Conservation (phyloP, 2,329 filamentous ascomycete species). For the Talaromyces sp. region DNA sequence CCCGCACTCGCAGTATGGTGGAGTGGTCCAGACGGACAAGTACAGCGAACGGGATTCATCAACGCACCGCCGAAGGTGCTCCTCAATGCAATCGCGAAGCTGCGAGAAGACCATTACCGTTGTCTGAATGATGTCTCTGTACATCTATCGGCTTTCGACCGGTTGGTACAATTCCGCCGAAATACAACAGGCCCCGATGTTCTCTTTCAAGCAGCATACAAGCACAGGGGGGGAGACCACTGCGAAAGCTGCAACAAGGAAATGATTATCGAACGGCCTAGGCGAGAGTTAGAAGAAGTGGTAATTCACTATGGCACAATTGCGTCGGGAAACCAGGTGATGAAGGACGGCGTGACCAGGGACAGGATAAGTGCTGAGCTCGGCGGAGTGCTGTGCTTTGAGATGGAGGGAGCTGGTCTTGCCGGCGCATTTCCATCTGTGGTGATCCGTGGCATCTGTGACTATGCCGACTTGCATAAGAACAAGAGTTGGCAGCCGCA, state of each 20-base stretch:
- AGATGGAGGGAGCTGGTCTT: constrained; percentile 31
- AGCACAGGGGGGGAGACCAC: constrained; percentile 1
- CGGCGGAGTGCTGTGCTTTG: constrained; percentile 24
- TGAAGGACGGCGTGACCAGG: constrained; percentile 22
- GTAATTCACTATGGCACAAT: constrained; percentile 25
- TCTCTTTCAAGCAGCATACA: constrained; percentile 10
- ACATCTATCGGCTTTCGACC: constrained; percentile 9
- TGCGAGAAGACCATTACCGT: constrained; percentile 15
- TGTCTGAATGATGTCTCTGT: neutral
- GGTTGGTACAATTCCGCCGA: constrained; percentile 12
- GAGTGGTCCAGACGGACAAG: constrained; percentile 22
- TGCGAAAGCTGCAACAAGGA: neutral
- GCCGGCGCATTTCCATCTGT: constrained; percentile 33
- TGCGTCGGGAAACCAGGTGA: constrained; percentile 25
- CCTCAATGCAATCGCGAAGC: constrained; percentile 12
- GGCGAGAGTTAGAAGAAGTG: neutral
- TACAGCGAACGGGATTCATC: constrained; percentile 9
- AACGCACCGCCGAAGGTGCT: constrained; percentile 18
- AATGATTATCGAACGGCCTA: constrained; percentile 11
- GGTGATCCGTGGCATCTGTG: constrained; percentile 42
- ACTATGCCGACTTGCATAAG: constrained; percentile 42
- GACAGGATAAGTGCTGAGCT: constrained; percentile 18
- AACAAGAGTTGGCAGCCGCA: constrained; percentile 37
- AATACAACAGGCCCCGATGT: neutral
- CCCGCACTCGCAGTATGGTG: constrained; percentile 17